Evolutionary conservation across 306 rosid species (phyloP), one percentile per base, ranked within the genome.

Genomic region (Astragalus glycyphyllos): DNA sequence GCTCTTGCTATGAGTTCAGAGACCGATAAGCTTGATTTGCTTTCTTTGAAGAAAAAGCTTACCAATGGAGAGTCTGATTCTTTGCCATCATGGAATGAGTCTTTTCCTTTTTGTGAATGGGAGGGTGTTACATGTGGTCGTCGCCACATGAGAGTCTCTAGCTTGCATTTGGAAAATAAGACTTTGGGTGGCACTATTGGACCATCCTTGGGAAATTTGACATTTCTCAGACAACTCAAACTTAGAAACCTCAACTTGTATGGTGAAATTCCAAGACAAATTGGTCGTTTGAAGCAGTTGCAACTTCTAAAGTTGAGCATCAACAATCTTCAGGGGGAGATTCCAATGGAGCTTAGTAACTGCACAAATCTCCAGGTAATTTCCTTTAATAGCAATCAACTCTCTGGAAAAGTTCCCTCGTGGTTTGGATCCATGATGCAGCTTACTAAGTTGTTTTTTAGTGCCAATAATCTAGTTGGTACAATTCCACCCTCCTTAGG

Each of bases 41-140:
- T 77, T 1, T 48, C 12, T 42, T 8, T 77, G 65, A 69, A 69
- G 11, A 44, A 69, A 4, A 69, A 69, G 42, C 65, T 69, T n/a
- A 69, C 76, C 7, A 61, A 69, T 31, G 44, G 71, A 6, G 3
- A 5, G 6, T 65, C 58, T 17, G 6, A 51, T 17, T 26, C 63
- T 12, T 48, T 77, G 5, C 75, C 76, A 60, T 69, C 76, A 60
- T 77, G 80, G 80, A 76, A 77, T 15, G 9, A 69, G 0, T 77
- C 81, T 26, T 15, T 50, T 3, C 71, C 29, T 58, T 58, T 58
- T n/a, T 67, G 76, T 51, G 14, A 69, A 4, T 69, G 76, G 81
- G 9, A 69, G 11, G 81, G 71, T 15, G 76, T 77, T 42, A 13
- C 1, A 16, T 77, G 81, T 17, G 11, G 17, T 34, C 20, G 12